phyloP scores from a whole-genome alignment of 805 yeast species.

The Grigorovia transvaalensis region DNA sequence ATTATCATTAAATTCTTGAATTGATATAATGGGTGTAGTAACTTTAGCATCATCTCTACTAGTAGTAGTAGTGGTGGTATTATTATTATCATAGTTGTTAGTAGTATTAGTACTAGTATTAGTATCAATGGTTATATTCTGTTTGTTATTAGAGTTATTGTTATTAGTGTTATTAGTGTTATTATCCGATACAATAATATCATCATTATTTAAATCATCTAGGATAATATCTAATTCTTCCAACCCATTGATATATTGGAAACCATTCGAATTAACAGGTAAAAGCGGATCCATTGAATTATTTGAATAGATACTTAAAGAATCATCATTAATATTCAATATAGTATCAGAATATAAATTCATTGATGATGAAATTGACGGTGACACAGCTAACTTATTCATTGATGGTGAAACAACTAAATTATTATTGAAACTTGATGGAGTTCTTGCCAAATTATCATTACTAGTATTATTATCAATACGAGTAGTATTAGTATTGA shows the following conservation, averaged over 20 bases:
- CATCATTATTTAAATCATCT: slow-evolving; percentile 3
- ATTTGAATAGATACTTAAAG: slow-evolving; percentile 22
- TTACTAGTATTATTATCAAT: slow-evolving; percentile 1
- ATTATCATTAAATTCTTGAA: slow-evolving; percentile 18
- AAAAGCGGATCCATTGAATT: slow-evolving; percentile 11
- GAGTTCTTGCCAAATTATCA: too few species aligned
- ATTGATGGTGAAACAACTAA: slow-evolving; percentile 20
- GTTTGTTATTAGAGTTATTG: neutral
- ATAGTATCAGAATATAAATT: neutral
- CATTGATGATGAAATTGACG: slow-evolving; percentile 7
- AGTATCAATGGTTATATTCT: neutral
- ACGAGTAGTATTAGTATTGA: neutral
- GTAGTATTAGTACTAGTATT: neutral
- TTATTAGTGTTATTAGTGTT: neutral
- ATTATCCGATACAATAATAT: neutral
- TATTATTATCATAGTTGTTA: neutral
- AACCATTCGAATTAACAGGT: slow-evolving; percentile 20
- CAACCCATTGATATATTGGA: slow-evolving; percentile 15
- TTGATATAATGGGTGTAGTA: slow-evolving; percentile 17
- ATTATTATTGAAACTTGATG: neutral
- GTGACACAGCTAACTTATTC: neutral
- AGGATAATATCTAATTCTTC: slow-evolving; percentile 15
- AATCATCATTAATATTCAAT: slow-evolving; percentile 20
- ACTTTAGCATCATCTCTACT: neutral
- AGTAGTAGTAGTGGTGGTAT: neutral